phyloP scores from a whole-genome alignment of 176 grass and related monocot genomes.

The Urochloa ruziziensis region DNA sequence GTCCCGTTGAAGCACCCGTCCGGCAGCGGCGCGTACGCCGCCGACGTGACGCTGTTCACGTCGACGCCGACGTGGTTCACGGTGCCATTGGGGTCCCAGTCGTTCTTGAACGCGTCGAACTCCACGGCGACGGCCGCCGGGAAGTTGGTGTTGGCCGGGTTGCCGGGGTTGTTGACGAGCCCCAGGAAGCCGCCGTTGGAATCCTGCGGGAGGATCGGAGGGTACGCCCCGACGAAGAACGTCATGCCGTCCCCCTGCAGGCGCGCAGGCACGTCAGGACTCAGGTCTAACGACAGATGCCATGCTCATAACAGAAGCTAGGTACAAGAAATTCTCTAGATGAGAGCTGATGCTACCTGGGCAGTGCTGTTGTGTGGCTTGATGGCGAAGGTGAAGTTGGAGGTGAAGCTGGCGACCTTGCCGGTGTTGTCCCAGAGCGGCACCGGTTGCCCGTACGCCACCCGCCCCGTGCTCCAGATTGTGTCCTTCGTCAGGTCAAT shows the following conservation, averaged over 20 bases:
- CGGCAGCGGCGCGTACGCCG: not conserved
- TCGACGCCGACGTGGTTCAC: not conserved
- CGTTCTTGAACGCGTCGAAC: conserved; percentile 23
- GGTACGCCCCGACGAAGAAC: conserved; percentile 17
- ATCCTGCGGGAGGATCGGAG: not conserved
- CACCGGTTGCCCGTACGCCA: not conserved
- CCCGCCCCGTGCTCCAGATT: conserved; percentile 21
- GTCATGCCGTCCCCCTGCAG: conserved; percentile 34
- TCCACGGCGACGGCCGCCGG: conserved; percentile 16
- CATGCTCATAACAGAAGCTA: no score
- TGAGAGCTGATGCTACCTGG: no score
- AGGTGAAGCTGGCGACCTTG: conserved; percentile 21
- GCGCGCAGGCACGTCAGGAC: no score
- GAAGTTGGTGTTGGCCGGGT: not conserved
- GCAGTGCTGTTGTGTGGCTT: not conserved
- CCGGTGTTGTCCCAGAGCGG: not conserved
- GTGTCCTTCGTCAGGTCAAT: conserved; percentile 8
- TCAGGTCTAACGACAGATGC: no score
- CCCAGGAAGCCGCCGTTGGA: conserved; percentile 13
- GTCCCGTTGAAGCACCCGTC: conserved; percentile 17
- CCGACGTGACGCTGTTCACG: conserved; percentile 11
- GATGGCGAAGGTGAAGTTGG: conserved; percentile 30
- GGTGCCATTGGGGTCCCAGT: conserved; percentile 1
- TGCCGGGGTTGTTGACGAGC: conserved; percentile 9
- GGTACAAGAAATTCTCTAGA: no score